These are phyloP conservation scores for Agaricales sp. DNA, from an alignment of 1,284 basidiomycete genomes.

Conservation along the genomic window DNA sequence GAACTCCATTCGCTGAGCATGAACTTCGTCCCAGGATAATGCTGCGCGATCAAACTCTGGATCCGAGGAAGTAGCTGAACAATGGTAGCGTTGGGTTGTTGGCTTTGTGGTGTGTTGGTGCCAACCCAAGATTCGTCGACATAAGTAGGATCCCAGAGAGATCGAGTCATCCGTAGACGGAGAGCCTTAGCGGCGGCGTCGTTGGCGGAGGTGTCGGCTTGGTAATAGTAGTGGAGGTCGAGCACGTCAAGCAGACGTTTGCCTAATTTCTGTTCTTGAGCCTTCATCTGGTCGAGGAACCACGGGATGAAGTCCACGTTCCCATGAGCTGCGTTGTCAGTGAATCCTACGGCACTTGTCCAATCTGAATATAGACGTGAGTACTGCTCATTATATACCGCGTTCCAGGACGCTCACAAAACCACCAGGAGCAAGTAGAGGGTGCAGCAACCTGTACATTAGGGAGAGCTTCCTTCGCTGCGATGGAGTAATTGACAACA, in stretches of 20 bases:
- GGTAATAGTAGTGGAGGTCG: constrained; percentile 44
- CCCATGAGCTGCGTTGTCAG: constrained; percentile 36
- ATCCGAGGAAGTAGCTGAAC: constrained; percentile 37
- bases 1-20: constrained; percentile 41
- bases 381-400: not conserved
- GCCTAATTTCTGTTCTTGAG: constrained; percentile 21
- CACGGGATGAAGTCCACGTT: constrained; percentile 42
- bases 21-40: constrained; percentile 41
- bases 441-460: constrained; percentile 32
- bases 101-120: constrained; percentile 26
- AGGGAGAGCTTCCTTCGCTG: constrained; percentile 33
- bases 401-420: constrained; percentile 23
- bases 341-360: constrained; percentile 34
- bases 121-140: constrained; percentile 43
- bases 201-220: constrained; percentile 37
- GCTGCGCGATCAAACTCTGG: constrained; percentile 29
- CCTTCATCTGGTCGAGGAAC: constrained; percentile 38
- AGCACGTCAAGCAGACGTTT: constrained; percentile 37
- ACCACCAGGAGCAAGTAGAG: constrained; percentile 43
- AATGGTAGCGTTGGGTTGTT: constrained; percentile 31
- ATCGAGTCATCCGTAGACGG: constrained; percentile 35
- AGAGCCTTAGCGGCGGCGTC: constrained; percentile 37
- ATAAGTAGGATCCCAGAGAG: constrained; percentile 37
- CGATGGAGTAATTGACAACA: constrained; percentile 28
- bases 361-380: constrained; percentile 25